phyloP scores from a whole-genome alignment of 495 filamentous ascomycete species.

The Jackrogersella multiformis region DNA sequence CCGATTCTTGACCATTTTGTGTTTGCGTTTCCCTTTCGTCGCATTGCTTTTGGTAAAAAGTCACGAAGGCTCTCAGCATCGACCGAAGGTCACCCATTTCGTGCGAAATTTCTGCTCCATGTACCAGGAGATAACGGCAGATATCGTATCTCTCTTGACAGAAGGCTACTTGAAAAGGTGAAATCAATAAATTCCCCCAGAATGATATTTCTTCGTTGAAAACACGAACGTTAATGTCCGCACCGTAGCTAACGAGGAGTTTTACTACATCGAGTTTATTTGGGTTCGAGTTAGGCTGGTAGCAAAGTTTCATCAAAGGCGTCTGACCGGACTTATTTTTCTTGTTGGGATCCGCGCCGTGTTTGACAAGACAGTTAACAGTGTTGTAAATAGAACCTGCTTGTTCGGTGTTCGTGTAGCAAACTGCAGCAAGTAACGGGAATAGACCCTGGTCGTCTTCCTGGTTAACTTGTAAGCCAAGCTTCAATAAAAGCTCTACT shows the following conservation, averaged over 20 bases:
- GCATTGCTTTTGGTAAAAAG: too few species aligned
- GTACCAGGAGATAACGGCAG: neutral
- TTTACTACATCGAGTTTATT: neutral
- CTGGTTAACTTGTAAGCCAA: neutral
- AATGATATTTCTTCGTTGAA: too few species aligned
- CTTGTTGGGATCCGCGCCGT: slow-evolving; percentile 18
- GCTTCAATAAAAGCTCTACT: neutral
- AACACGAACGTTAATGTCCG: slow-evolving; percentile 6
- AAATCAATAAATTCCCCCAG: neutral
- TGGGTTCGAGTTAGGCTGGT: neutral
- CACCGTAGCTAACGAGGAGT: slow-evolving; percentile 2
- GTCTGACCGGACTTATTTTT: neutral
- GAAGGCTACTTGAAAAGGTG: neutral
- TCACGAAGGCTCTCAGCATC: too few species aligned
- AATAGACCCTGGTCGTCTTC: neutral
- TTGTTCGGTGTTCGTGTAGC: too few species aligned
- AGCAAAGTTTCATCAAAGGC: neutral
- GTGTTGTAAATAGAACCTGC: neutral
- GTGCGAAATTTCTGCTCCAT: neutral
- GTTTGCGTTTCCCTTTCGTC: too few species aligned
- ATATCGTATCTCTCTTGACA: neutral
- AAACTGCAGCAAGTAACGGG: slow-evolving; percentile 3
- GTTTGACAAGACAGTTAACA: neutral
- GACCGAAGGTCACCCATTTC: neutral
- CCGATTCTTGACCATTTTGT: too few species aligned